Conservation (phyloP, 2,329 filamentous ascomycete genomes). For the Harringtonia aguacate region DNA sequence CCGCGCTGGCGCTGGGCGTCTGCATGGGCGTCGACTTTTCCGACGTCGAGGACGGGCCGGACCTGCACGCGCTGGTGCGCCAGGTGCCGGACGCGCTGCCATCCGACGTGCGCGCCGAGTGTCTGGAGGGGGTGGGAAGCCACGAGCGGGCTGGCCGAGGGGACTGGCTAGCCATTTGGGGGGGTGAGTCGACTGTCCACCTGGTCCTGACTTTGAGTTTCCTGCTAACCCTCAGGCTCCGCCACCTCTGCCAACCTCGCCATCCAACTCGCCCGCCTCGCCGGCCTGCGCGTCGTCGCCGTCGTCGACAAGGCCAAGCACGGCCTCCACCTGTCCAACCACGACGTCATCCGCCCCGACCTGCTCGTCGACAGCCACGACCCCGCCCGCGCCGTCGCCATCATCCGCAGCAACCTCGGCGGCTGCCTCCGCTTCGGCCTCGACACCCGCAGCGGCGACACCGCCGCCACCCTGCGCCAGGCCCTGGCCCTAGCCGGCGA, state of each 20-base stretch:
- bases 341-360: conserved; percentile 37
- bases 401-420: conserved; percentile 47
- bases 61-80: conserved; percentile 43
- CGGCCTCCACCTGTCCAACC: conserved; percentile 43
- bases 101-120: conserved; percentile 51
- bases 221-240: too few species aligned
- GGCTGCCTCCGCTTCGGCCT: conserved; percentile 52
- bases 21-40: conserved; percentile 60
- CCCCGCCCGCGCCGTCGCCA: conserved; percentile 50
- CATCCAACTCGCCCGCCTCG: conserved; percentile 57
- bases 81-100: conserved; percentile 39
- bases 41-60: conserved; percentile 39
- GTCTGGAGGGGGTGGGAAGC: conserved; percentile 40
- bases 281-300: conserved; percentile 52
- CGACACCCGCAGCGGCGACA: conserved; percentile 57
- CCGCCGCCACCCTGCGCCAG: conserved; percentile 45
- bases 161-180: conserved; percentile 68
- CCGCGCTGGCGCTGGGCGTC: conserved; percentile 54
- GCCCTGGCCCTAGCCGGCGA: conserved; percentile 29
- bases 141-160: conserved; percentile 44
- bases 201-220: too few species aligned
- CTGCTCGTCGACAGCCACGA: conserved; percentile 60
- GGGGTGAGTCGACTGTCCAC: conserved; percentile 59
- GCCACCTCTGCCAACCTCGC: conserved; percentile 53
- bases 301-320: conserved; percentile 59